These are phyloP conservation scores for Carex cristatella DNA, from an alignment of 176 grass and related monocot genomes.

Conservation along the genomic window DNA sequence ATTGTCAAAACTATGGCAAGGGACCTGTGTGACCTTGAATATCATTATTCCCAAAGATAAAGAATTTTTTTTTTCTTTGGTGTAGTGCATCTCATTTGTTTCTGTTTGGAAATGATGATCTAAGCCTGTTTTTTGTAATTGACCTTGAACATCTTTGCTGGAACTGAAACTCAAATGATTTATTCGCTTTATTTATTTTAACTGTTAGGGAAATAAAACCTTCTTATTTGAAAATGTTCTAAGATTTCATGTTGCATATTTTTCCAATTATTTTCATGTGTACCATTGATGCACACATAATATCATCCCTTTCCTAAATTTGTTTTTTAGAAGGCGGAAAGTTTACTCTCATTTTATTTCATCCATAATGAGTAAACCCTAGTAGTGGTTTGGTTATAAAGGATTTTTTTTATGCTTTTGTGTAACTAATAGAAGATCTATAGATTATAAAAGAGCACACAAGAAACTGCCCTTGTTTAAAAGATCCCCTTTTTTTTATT, in stretches of 20 bases:
- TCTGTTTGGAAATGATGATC: neutral
- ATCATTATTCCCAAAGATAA: neutral
- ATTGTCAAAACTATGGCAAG: neutral
- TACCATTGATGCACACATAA: neutral
- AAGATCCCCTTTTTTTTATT: conserved; percentile 4
- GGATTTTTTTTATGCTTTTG: neutral
- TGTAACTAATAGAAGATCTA: neutral
- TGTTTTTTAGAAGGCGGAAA: neutral
- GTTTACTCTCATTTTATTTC: neutral
- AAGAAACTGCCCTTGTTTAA: neutral
- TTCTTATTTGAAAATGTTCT: neutral
- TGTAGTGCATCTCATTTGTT: neutral
- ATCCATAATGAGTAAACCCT: neutral
- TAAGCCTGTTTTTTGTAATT: neutral
- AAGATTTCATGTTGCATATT: neutral
- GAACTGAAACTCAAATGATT: neutral
- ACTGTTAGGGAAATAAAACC: neutral
- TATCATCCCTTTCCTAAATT: neutral
- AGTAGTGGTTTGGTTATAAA: neutral
- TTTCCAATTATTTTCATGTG: neutral
- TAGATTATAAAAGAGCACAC: neutral
- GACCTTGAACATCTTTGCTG: neutral
- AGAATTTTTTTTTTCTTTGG: too few relatives aligned
- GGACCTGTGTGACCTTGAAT: neutral
- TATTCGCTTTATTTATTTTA: neutral